These are phyloP conservation scores for Cyberlindnera japonica DNA, from an alignment of 805 yeast genomes.

Conservation along the genomic window DNA sequence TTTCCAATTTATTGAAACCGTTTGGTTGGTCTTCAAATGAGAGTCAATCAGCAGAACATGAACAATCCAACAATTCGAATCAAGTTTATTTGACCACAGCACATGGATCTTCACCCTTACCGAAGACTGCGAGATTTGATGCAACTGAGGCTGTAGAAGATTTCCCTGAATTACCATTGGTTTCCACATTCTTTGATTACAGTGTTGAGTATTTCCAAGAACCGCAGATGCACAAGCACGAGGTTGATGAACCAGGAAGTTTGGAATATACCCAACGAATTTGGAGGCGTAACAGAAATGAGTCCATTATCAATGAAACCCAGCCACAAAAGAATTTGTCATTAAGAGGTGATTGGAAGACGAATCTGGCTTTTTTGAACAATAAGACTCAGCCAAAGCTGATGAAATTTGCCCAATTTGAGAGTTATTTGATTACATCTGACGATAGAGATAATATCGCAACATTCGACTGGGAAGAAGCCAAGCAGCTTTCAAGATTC, in stretches of 20 bases:
- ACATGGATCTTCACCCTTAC: constrained; percentile 43
- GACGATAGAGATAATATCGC: constrained; percentile 83
- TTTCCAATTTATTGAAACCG: constrained; percentile 28
- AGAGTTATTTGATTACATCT: constrained; percentile 69
- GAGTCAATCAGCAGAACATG: constrained; percentile 16
- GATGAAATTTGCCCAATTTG: constrained; percentile 85
- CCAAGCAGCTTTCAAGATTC: constrained; percentile 58
- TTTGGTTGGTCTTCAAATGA: constrained; percentile 26
- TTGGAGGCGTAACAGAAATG: constrained; percentile 91
- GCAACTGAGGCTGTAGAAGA: constrained; percentile 22
- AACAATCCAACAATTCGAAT: constrained; percentile 7
- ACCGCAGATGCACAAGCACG: constrained; percentile 85
- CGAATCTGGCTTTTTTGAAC: constrained; percentile 52
- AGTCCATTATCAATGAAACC: constrained; percentile 77
- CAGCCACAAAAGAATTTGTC: constrained; percentile 87
- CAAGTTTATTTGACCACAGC: constrained; percentile 16
- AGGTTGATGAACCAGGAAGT: constrained; percentile 89
- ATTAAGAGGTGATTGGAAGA: constrained; percentile 81
- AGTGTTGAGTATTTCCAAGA: constrained; percentile 91
- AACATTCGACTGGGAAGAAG: constrained; percentile 82
- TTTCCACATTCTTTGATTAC: constrained; percentile 66
- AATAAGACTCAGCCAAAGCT: constrained; percentile 78
- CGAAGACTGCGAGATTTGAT: constrained; percentile 55
- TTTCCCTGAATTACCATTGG: constrained; percentile 42
- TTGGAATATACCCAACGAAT: constrained; percentile 73